Conservation (phyloP, 2,329 filamentous ascomycete species). For the Microdochium paspali region DNA sequence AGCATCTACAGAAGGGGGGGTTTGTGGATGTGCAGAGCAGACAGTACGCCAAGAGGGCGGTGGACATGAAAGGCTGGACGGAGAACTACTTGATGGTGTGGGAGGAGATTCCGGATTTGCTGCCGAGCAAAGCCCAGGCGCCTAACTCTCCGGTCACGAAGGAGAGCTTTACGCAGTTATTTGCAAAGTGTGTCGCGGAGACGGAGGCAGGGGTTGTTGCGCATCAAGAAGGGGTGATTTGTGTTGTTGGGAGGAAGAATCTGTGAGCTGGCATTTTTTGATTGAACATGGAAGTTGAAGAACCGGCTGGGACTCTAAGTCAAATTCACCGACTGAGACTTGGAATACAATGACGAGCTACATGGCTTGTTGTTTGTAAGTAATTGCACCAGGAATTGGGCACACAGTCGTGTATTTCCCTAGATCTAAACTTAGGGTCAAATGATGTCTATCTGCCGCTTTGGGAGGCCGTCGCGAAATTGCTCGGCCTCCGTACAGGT, state of each 20-base stretch:
- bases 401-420: too few species aligned
- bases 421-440: too few species aligned
- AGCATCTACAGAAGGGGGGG: conserved; percentile 4
- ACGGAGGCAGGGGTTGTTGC: conserved; percentile 14
- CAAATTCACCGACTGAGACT: too few species aligned
- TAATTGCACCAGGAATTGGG: too few species aligned
- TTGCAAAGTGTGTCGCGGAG: conserved; percentile 10
- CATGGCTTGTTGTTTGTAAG: too few species aligned
- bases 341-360: too few species aligned
- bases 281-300: too few species aligned
- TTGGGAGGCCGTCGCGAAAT: too few species aligned
- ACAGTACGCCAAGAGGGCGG: conserved; percentile 1
- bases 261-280: background rate
- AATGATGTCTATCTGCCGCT: too few species aligned
- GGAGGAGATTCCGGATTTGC: conserved; percentile 11
- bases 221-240: conserved; percentile 6
- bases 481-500: too few species aligned
- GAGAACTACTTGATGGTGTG: conserved; percentile 16
- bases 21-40: conserved; percentile 4
- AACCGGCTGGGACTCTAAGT: too few species aligned
- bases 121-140: conserved; percentile 7
- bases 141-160: conserved; percentile 9
- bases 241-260: conserved; percentile 6
- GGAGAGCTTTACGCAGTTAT: conserved; percentile 10
- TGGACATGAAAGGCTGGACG: conserved; percentile 14